These are phyloP conservation scores for Salix udensis DNA, from an alignment of 345 rosid species.

Conservation along the genomic window DNA sequence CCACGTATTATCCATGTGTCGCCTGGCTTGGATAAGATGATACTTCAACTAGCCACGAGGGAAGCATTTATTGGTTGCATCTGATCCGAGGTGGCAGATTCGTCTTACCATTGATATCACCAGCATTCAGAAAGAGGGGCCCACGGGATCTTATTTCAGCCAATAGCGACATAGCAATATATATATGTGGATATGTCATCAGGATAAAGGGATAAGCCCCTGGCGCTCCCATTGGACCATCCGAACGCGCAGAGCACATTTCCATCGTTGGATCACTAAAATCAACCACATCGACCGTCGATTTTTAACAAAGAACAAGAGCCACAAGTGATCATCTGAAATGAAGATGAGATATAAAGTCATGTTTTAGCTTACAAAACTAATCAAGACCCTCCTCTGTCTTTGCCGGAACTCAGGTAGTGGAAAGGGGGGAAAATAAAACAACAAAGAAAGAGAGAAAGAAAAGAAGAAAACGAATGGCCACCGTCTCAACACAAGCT, in stretches of 20 bases:
- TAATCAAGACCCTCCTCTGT: neutral
- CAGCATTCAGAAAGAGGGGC: constrained; percentile 8
- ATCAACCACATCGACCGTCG: constrained; percentile 21
- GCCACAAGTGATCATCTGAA: constrained; percentile 33
- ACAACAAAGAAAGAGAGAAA: neutral
- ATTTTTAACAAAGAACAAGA: constrained; percentile 12
- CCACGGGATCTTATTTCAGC: constrained; percentile 47
- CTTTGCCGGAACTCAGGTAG: neutral
- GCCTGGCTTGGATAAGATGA: no score
- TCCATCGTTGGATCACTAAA: constrained; percentile 26
- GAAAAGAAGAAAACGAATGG: constrained; percentile 35
- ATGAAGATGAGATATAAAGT: constrained; percentile 16
- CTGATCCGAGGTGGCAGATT: no score
- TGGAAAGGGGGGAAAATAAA: neutral
- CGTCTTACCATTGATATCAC: no score
- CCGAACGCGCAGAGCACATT: constrained; percentile 21
- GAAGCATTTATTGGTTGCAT: no score
- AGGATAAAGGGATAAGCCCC: constrained; percentile 47
- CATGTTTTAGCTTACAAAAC: neutral
- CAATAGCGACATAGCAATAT: constrained; percentile 44
- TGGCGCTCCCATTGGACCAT: constrained; percentile 28
- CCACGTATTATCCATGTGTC: neutral
- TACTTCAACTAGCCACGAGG: no score
- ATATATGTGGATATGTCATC: constrained; percentile 51
- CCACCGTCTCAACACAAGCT: constrained; percentile 83